Conservation (phyloP, 805 yeast genomes). For the Wickerhamiella cacticola region DNA sequence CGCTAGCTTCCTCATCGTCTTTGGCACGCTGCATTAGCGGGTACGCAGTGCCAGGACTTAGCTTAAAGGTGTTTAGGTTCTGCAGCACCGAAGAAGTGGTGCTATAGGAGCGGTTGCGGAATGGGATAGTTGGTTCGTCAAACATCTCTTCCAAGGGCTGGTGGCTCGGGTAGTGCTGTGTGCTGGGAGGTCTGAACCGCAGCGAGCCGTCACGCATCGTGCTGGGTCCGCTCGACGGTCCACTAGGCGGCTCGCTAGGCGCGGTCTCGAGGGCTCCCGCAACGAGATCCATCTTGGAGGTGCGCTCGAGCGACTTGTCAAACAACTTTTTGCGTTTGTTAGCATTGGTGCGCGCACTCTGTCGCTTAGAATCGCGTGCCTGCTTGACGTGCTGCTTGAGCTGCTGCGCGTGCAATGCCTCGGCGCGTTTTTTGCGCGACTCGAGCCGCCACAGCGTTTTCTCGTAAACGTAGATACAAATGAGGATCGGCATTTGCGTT, state of each 20-base stretch:
- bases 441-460: slow-evolving; percentile 15
- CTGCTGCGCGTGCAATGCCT: slow-evolving; percentile 17
- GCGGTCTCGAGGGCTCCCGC: slow-evolving; percentile 12
- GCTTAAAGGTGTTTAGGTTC: slow-evolving; percentile 3
- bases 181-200: neutral
- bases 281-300: slow-evolving; percentile 13
- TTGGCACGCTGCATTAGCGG: neutral
- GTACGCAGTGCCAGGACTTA: slow-evolving; percentile 6
- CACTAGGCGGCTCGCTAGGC: slow-evolving; percentile 6
- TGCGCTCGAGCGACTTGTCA: slow-evolving; percentile 11
- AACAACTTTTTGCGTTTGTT: neutral
- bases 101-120: slow-evolving; percentile 3
- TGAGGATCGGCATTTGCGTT: slow-evolving; percentile 31
- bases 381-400: slow-evolving; percentile 17
- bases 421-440: slow-evolving; percentile 16
- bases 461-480: slow-evolving; percentile 29
- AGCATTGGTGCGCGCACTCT: neutral
- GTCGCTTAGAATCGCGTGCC: slow-evolving; percentile 8
- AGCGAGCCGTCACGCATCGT: neutral
- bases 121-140: neutral
- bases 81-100: slow-evolving; percentile 9
- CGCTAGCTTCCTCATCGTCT: slow-evolving; percentile 6
- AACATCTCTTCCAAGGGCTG: neutral
- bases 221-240: neutral
- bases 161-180: neutral